These are phyloP conservation scores for Chalciporus pseudorubinellus DNA, from an alignment of 768 basidiomycete species.

Conservation along the genomic window DNA sequence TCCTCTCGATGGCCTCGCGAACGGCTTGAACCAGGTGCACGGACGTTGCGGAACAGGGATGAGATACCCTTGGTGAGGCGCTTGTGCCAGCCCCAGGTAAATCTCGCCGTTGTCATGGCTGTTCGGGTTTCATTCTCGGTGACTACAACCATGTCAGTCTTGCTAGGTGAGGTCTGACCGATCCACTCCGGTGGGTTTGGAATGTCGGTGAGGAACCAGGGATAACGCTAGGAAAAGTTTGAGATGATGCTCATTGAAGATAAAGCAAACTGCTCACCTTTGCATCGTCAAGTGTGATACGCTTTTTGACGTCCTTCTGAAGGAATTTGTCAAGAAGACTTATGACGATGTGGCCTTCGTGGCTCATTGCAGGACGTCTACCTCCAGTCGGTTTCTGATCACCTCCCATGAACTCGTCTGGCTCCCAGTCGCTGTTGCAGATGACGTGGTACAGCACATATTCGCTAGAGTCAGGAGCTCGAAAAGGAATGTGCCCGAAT, in stretches of 20 bases:
- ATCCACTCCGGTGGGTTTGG: constrained; percentile 71
- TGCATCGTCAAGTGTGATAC: constrained; percentile 77
- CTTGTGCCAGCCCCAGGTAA: constrained; percentile 57
- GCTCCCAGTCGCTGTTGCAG: constrained; percentile 69
- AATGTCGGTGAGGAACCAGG: constrained; percentile 71
- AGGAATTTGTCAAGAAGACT: constrained; percentile 72
- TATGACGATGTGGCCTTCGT: constrained; percentile 63
- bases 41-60: constrained; percentile 47
- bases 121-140: constrained; percentile 75
- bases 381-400: constrained; percentile 66
- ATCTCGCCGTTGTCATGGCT: constrained; percentile 66
- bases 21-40: constrained; percentile 23
- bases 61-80: constrained; percentile 45
- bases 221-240: constrained; percentile 42
- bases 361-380: constrained; percentile 42
- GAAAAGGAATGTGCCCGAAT: constrained; percentile 84
- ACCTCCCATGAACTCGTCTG: constrained; percentile 67
- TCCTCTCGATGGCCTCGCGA: constrained; percentile 15
- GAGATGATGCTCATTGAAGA: not conserved
- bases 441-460: constrained; percentile 80
- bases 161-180: constrained; percentile 51
- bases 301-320: constrained; percentile 70
- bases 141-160: constrained; percentile 52
- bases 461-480: constrained; percentile 53
- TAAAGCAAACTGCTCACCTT: constrained; percentile 53